phyloP scores from a whole-genome alignment of 371 early-diverging fungal species.

The Mortierella sp. region DNA sequence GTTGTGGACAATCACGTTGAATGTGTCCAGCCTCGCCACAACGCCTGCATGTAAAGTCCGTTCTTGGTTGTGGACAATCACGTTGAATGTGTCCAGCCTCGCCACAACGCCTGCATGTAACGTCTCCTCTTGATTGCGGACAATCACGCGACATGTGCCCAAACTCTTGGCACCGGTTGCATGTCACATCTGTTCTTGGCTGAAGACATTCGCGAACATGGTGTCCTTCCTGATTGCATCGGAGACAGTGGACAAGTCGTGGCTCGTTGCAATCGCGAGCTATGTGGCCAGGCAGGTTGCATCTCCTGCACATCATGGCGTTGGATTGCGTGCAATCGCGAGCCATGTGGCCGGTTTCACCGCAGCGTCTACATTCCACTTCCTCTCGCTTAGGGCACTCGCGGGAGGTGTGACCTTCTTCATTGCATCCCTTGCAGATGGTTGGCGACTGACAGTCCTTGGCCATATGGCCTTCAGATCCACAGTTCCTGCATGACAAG shows the following conservation, averaged over 20 bases:
- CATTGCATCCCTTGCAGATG: constrained; percentile 56
- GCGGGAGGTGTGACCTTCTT: constrained; percentile 24
- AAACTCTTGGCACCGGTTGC: neutral
- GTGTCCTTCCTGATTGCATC: constrained; percentile 11
- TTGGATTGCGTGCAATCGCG: constrained; percentile 59
- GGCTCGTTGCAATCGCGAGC: constrained; percentile 59
- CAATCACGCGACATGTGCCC: too few species aligned
- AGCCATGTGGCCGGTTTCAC: constrained; percentile 67
- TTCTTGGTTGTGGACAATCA: too few species aligned
- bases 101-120: too few species aligned
- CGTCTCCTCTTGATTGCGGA: too few species aligned
- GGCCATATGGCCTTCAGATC: constrained; percentile 35
- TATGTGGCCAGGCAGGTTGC: constrained; percentile 68
- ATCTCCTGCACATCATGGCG: constrained; percentile 69
- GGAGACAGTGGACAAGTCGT: constrained; percentile 25
- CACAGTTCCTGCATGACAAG: constrained; percentile 51
- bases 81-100: too few species aligned
- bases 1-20: too few species aligned
- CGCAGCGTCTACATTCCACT: constrained; percentile 74
- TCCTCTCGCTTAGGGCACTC: constrained; percentile 36
- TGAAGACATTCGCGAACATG: constrained; percentile 8
- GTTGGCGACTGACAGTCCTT: constrained; percentile 43
- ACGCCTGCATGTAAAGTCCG: too few species aligned
- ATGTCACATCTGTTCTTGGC: neutral
- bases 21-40: too few species aligned